Evolutionary conservation across 768 basidiomycete genomes (phyloP).

Genomic region (Tulasnella sp.): DNA sequence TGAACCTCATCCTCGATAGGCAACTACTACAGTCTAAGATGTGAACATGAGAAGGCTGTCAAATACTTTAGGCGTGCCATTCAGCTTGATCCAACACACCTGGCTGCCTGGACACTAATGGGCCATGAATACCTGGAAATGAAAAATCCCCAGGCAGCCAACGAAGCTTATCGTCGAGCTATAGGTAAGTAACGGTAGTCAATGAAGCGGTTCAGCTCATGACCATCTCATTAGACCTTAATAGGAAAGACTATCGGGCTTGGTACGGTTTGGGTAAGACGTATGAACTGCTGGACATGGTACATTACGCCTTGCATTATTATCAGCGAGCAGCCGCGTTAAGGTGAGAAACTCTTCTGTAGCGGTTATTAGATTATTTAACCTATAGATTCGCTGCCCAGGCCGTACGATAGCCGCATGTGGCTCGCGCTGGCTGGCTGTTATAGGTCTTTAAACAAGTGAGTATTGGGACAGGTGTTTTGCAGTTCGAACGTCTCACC

Average conservation of each 20-base stretch:
- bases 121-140: slow-evolving; percentile 98
- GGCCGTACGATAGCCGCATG: slow-evolving; percentile 89
- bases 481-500: not conserved
- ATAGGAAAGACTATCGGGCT: slow-evolving; percentile 90
- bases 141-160: slow-evolving; percentile 98
- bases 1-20: slow-evolving; percentile 36
- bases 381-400: slow-evolving; percentile 24
- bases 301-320: slow-evolving; percentile 89
- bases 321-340: slow-evolving; percentile 92
- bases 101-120: slow-evolving; percentile 98
- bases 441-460: slow-evolving; percentile 86
- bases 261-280: slow-evolving; percentile 99
- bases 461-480: not conserved
- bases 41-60: slow-evolving; percentile 91
- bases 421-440: slow-evolving; percentile 93
- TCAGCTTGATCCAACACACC: slow-evolving; percentile 86
- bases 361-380: not conserved
- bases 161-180: slow-evolving; percentile 92
- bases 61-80: slow-evolving; percentile 90
- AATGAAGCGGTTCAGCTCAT: slow-evolving; percentile 8
- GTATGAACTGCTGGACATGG: slow-evolving; percentile 94
- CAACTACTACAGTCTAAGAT: slow-evolving; percentile 90
- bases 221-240: slow-evolving; percentile 50
- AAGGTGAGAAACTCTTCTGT: slow-evolving; percentile 36
- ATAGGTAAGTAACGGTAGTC: slow-evolving; percentile 49